Percentiles rank a stretch among this genome's conserved stretches.
Evolutionary conservation across 2,329 filamentous ascomycete species (phyloP).

Genomic region (Zasmidium cellare): DNA sequence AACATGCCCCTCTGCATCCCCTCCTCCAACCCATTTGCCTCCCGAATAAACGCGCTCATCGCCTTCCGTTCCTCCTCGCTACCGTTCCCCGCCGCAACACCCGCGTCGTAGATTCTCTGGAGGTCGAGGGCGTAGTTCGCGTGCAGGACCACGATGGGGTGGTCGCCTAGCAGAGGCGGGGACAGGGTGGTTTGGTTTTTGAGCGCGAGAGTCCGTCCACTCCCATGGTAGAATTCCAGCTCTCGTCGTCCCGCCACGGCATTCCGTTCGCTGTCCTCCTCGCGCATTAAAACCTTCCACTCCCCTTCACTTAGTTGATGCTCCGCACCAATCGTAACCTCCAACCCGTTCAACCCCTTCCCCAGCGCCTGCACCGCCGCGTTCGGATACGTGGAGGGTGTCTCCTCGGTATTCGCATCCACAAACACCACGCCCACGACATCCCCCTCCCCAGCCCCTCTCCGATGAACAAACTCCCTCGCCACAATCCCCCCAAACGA

Average conservation of each 20-base stretch:
- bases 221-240: not conserved
- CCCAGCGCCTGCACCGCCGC: not conserved
- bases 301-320: not conserved
- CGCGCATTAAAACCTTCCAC: not conserved
- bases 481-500: not conserved
- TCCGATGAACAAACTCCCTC: not conserved
- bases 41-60: not conserved
- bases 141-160: not conserved
- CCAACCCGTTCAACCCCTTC: not conserved
- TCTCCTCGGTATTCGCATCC: not conserved
- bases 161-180: not conserved
- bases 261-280: not conserved
- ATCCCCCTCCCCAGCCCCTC: not conserved
- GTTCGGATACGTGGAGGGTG: not conserved
- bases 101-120: not conserved
- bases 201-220: not conserved
- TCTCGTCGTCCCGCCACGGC: not conserved
- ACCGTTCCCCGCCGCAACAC: not conserved
- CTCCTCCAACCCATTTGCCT: not conserved
- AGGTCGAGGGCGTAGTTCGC: not conserved
- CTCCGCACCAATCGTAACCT: not conserved
- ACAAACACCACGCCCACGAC: not conserved
- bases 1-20: not conserved
- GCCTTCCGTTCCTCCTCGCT: not conserved
- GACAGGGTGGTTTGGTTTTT: not conserved